Conservation (phyloP, 208 protist species). For the Vickermania spadyakhi region DNA sequence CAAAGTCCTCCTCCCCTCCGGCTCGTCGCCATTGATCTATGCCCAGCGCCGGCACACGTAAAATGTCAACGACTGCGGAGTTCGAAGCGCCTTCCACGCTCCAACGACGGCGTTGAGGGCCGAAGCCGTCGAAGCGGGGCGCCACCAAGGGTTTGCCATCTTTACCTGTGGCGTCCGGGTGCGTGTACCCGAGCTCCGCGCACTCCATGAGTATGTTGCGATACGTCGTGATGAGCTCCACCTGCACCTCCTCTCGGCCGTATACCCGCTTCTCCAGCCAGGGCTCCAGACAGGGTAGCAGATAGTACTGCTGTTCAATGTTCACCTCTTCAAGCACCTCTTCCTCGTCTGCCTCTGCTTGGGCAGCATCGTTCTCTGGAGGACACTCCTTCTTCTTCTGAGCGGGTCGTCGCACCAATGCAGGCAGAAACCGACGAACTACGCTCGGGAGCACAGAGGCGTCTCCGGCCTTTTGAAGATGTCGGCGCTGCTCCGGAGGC, state of each 20-base stretch:
- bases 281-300: neutral
- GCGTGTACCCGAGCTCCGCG: slow-evolving; percentile 23
- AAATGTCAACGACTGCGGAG: slow-evolving; percentile 31
- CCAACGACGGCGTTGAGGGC: neutral
- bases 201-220: slow-evolving; percentile 83
- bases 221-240: slow-evolving; percentile 82
- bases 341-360: no score
- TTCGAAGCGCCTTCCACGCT: neutral
- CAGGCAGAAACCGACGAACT: slow-evolving; percentile 21
- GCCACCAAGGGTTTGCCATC: neutral
- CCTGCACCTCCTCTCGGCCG: slow-evolving; percentile 70
- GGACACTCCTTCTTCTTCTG: slow-evolving; percentile 2
- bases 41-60: slow-evolving; percentile 66
- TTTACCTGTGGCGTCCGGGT: neutral
- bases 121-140: neutral
- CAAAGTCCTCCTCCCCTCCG: neutral
- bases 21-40: slow-evolving; percentile 27
- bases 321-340: no score
- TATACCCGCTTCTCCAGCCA: neutral
- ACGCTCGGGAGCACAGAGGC: slow-evolving; percentile 27
- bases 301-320: neutral
- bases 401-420: slow-evolving; percentile 58
- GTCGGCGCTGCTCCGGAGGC: slow-evolving; percentile 13
- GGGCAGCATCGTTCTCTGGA: neutral
- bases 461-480: slow-evolving; percentile 61